phyloP scores from a whole-genome alignment of 148 eudicot species.

The Silene latifolia region DNA sequence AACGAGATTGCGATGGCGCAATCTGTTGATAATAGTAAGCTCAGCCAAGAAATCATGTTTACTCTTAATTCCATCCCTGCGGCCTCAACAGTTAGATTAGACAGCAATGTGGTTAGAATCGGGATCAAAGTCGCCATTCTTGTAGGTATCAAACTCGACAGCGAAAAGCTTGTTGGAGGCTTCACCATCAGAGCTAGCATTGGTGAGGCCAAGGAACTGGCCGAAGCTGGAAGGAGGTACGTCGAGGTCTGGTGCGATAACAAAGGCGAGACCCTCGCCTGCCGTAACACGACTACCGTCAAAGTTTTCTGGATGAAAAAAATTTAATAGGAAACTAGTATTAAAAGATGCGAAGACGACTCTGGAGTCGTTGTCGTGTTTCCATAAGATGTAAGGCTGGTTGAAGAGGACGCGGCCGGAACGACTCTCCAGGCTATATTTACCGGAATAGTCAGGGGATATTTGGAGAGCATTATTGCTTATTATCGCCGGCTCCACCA shows the following conservation, averaged over 20 bases:
- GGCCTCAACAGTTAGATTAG: slow-evolving; percentile 57
- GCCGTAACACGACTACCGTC: neutral
- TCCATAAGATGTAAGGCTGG: slow-evolving; percentile 42
- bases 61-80: slow-evolving; percentile 67
- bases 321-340: slow-evolving; percentile 51
- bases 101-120: too few species aligned
- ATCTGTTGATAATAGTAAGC: slow-evolving; percentile 79
- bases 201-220: slow-evolving; percentile 59
- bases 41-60: slow-evolving; percentile 84
- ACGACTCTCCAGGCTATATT: too few species aligned
- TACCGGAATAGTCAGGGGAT: too few species aligned
- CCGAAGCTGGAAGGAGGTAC: slow-evolving; percentile 46
- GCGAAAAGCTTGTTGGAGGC: too few species aligned
- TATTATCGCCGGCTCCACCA: slow-evolving; percentile 35
- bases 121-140: too few species aligned
- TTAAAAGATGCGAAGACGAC: slow-evolving; percentile 48
- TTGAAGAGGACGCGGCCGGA: slow-evolving; percentile 49
- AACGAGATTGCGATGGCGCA: slow-evolving; percentile 81
- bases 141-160: too few species aligned
- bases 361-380: neutral
- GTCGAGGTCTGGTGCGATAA: slow-evolving; percentile 39
- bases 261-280: slow-evolving; percentile 69
- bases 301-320: slow-evolving; percentile 15
- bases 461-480: slow-evolving; percentile 54
- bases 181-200: slow-evolving; percentile 39